Evolutionary conservation across 441 rosid genomes (phyloP), one percentile per base, ranked within the genome.

Genomic region (Codiaeum variegatum): DNA sequence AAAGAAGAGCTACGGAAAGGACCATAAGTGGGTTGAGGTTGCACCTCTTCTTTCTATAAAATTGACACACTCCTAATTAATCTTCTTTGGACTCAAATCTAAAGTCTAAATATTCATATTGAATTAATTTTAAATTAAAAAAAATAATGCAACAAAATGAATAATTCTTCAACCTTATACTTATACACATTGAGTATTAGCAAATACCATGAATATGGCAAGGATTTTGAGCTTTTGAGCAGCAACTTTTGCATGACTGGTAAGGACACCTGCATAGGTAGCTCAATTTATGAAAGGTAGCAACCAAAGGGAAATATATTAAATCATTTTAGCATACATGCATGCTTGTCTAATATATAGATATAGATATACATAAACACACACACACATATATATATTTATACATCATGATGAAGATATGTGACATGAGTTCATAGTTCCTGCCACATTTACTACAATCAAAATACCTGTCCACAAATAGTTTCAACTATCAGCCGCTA

Each of bases 241-340:
- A 94, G 75, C 97, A 92, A 81, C 91, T 91, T 82, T 94, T 94
- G 86, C 98, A 94, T 29, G 97, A 90, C 67, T 88, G 91, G 78
- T 89, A 92, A 0, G 97, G 98, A 73, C 98, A 94, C 86, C 97
- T 94, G 88, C 82, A 85, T 38, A 66, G 54, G 58, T 46, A 78
- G 75, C 75, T 58, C 79, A 74, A 72, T 13, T 66, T 36, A 56
- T 72, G 54, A 78, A 29, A 66, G 55, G 21, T 16, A 24, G 6
- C 59, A 77, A 61, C 10, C n/a, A 63, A 11, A 49, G 32, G 72
- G 71, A 24, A 56, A 66, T 28, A 64, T 51, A 55, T 44, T 2
- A 36, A 73, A 34, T 21, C 62, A n/a, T 26, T 62, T 29, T 1
- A 62, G 26, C 21, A 47, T 2, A 6, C 23, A 24, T 12, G 58